Conservation (phyloP, 2,329 filamentous ascomycete species). For the Colletotrichum sp. region DNA sequence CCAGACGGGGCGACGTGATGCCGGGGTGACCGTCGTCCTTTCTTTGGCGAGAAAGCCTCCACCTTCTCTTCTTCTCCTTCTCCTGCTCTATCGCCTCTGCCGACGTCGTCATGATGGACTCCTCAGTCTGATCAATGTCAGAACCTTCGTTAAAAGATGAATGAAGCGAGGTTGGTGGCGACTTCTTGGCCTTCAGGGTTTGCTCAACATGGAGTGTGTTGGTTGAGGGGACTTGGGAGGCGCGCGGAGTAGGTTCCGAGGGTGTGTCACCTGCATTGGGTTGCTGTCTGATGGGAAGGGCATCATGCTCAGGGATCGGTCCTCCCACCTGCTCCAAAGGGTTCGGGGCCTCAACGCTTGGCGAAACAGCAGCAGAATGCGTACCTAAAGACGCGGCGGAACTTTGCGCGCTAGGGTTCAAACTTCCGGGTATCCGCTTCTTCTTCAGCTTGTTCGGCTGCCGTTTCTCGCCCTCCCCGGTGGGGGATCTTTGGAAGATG, state of each 20-base stretch:
- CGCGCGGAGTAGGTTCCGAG: conserved; percentile 51
- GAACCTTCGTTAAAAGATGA: conserved; percentile 83
- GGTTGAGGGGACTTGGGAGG: conserved; percentile 49
- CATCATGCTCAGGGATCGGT: conserved; percentile 18
- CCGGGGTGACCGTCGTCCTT: conserved; percentile 58
- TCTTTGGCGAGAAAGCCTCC: conserved; percentile 71
- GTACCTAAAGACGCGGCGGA: conserved; percentile 76
- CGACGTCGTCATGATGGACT: conserved; percentile 39
- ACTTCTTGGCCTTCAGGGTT: conserved; percentile 69
- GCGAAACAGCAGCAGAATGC: conserved; percentile 49
- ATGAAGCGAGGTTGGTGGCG: conserved; percentile 77
- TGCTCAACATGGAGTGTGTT: conserved; percentile 47
- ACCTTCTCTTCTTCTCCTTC: conserved; percentile 72
- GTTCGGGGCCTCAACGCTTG: conserved; percentile 48
- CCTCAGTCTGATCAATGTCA: conserved; percentile 76
- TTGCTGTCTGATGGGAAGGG: background rate
- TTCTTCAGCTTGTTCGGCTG: conserved; percentile 93
- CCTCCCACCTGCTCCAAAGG: conserved; percentile 45
- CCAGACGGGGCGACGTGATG: conserved; percentile 48
- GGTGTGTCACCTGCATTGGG: conserved; percentile 25
- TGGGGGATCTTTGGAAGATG: conserved; percentile 74
- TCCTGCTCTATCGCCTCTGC: conserved; percentile 52
- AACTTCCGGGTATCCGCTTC: conserved; percentile 76
- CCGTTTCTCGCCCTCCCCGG: conserved; percentile 64
- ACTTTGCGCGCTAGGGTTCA: conserved; percentile 88